Percentiles rank a stretch among this genome's conserved stretches.
Conservation (phyloP, 305 asterid species). For the Plantago lanceolata region DNA sequence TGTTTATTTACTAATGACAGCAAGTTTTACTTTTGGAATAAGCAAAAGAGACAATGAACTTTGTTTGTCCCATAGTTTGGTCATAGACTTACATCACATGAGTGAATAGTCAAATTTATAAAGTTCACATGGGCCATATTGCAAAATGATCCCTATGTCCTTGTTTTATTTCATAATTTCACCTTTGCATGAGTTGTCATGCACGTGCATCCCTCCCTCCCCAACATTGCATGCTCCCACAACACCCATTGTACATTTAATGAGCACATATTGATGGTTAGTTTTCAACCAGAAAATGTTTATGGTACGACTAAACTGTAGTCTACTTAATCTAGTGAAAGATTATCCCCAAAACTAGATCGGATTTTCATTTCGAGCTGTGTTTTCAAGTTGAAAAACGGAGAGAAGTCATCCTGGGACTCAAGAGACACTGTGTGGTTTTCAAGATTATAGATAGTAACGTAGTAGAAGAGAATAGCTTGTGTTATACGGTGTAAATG, state of each 20-base stretch:
- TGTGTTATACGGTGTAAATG: no score
- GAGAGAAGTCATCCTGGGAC: no score
- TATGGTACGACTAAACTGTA: background rate
- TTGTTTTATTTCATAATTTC: background rate
- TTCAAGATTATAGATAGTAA: no score
- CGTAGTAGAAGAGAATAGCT: no score
- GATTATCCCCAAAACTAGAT: background rate
- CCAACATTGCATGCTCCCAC: slow-evolving; percentile 5
- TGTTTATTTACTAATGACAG: background rate
- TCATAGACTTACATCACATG: slow-evolving; percentile 13
- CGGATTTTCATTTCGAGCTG: no score
- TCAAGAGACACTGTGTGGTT: no score
- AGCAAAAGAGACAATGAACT: background rate
- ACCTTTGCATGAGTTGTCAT: slow-evolving; percentile 47
- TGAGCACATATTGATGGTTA: background rate
- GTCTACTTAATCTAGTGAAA: background rate
- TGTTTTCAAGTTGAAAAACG: no score
- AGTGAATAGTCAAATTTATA: slow-evolving; percentile 6
- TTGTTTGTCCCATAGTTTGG: slow-evolving; percentile 6
- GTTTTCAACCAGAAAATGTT: background rate
- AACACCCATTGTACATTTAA: slow-evolving; percentile 6
- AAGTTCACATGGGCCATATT: slow-evolving; percentile 10
- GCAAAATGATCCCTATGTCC: slow-evolving; percentile 4
- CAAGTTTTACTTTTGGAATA: background rate
- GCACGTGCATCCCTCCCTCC: slow-evolving; percentile 36